Evolutionary conservation across 768 basidiomycete species (phyloP), one percentile per base, ranked within the genome.

Genomic region (Trametes gibbosa): DNA sequence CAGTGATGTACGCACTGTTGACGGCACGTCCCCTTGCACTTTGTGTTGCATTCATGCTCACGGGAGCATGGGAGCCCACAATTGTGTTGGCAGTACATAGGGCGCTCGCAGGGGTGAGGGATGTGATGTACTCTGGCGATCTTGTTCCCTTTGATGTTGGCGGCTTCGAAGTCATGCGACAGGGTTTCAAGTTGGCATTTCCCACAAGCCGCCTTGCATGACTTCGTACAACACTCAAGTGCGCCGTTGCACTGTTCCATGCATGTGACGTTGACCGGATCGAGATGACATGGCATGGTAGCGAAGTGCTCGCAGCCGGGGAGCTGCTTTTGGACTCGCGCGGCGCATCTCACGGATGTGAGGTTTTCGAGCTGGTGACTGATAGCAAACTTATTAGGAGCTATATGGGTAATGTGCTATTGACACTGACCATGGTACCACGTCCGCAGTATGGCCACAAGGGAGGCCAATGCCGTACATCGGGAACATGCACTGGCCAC

Each of bases 401-500:
- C 29, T 10, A 5, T 21, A 25, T 1, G 5, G 1, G 21, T 23
- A 9, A 17, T 1, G 47, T 16, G 19, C 16, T 32, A 6, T 14
- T 27, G 23, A 21, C 3, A 66, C 68, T 43, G 56, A 69, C 73
- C 74, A 75, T 9, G 69, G 58, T 6, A 73, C 61, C 9, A 53
- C 66, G 35, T 29, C 65, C 65, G 48, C 73, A 68, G 65, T 53
- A 67, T 89, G 87, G 1, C 84, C 84, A 61, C 87, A 89, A 0
- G 85, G 83, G 17, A 89, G 74, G 29, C 55, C 24, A 13, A 88
- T 77, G 2, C 78, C 66, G 3, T 69, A 65, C 16, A 84, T 66
- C 2, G 75, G 74, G 67, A 84, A 83, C 21, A 39, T 45, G 66
- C 87, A 89, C 8, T 74, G 58, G 1, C 83, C 84, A 62, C 87